Evolutionary conservation across 495 filamentous ascomycete genomes (phyloP).

Genomic region (Podospora appendiculata): DNA sequence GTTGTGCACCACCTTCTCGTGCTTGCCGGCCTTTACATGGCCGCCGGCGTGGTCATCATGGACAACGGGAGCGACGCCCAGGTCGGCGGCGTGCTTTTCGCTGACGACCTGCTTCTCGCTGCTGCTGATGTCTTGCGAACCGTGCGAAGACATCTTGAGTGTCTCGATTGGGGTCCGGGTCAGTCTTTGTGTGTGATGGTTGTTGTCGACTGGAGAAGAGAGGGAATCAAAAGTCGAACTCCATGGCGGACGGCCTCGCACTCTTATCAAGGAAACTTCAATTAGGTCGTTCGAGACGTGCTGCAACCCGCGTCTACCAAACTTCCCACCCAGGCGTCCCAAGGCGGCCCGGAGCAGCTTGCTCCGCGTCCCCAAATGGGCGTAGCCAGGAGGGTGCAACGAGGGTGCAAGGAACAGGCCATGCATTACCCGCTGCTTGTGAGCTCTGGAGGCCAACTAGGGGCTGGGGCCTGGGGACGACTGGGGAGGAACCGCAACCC

Average conservation of each 20-base stretch:
- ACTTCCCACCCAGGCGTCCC: background rate
- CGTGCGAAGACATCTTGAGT: constrained; percentile 25
- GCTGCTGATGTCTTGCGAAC: constrained; percentile 13
- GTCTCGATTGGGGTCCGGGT: background rate
- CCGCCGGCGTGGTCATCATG: constrained; percentile 26
- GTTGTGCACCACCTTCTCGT: constrained; percentile 44
- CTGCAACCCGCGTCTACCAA: background rate
- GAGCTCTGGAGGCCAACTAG: no score
- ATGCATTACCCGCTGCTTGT: background rate
- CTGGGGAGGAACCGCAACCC: no score
- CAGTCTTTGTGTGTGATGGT: background rate
- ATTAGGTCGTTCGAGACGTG: background rate
- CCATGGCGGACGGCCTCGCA: no score
- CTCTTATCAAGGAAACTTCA: no score
- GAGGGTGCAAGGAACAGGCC: constrained; percentile 5
- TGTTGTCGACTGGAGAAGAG: no score
- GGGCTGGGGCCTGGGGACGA: no score
- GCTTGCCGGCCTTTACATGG: constrained; percentile 29
- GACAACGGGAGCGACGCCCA: constrained; percentile 18
- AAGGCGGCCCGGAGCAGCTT: constrained; percentile 7
- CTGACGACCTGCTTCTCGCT: constrained; percentile 15
- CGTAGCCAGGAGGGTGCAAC: background rate
- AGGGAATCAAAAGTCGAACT: no score
- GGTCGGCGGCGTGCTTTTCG: constrained; percentile 4
- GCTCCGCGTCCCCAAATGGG: constrained; percentile 19